These are phyloP conservation scores for Sporothrix dimorphospora DNA, from an alignment of 2,329 filamentous ascomycete genomes.

Conservation along the genomic window DNA sequence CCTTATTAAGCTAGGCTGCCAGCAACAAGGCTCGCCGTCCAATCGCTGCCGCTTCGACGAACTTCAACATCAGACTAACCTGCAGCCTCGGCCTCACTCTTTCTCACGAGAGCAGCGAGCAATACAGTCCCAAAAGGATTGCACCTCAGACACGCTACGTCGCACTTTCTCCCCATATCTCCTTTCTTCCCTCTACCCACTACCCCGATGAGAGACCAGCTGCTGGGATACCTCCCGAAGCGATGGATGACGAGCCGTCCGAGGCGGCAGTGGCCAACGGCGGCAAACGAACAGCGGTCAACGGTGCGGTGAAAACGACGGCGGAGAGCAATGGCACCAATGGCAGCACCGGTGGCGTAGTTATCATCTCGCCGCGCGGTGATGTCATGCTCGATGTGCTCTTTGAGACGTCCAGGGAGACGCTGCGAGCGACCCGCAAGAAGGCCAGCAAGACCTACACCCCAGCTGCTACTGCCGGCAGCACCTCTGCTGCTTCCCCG, in stretches of 20 bases:
- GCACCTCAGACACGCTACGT: neutral
- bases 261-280: slow-evolving; percentile 29
- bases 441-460: slow-evolving; percentile 14
- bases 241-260: slow-evolving; percentile 36
- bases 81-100: neutral
- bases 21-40: neutral
- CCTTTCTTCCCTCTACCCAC: neutral
- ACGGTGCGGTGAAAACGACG: slow-evolving; percentile 28
- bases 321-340: neutral
- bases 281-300: slow-evolving; percentile 28
- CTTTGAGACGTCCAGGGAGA: slow-evolving; percentile 62
- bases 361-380: slow-evolving; percentile 60
- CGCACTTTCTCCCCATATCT: neutral
- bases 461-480: slow-evolving; percentile 31
- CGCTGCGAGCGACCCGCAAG: slow-evolving; percentile 48
- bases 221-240: slow-evolving; percentile 20
- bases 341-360: slow-evolving; percentile 38
- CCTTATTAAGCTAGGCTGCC: neutral
- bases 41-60: neutral
- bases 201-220: slow-evolving; percentile 23
- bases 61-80: neutral
- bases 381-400: slow-evolving; percentile 68
- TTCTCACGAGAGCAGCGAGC: neutral
- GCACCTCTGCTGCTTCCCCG: neutral
- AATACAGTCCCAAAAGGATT: neutral